Evolutionary conservation across 768 basidiomycete genomes (phyloP).

Genomic region (Lactarius pseudohatsudake): DNA sequence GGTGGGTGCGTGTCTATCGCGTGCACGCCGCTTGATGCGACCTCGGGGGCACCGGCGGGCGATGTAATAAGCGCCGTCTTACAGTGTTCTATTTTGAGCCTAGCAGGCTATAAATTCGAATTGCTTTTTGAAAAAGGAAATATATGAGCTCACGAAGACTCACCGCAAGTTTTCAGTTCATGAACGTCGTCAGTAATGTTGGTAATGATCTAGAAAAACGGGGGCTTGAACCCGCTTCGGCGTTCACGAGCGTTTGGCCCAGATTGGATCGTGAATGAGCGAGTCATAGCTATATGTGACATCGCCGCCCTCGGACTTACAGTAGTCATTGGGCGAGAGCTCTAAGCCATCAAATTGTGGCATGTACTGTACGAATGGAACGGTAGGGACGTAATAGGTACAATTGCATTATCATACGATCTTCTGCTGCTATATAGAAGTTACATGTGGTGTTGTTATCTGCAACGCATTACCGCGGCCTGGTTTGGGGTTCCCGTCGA

Average conservation of each 20-base stretch:
- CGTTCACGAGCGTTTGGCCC: background rate
- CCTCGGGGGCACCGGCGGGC: background rate
- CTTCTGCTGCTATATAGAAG: background rate
- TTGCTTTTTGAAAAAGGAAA: background rate
- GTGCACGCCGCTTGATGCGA: background rate
- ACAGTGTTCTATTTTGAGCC: background rate
- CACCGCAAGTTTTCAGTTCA: background rate
- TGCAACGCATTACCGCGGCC: background rate
- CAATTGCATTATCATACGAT: background rate
- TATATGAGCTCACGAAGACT: background rate
- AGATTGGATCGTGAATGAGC: background rate
- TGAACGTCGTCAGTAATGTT: background rate
- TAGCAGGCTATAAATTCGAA: background rate
- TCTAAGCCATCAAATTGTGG: background rate
- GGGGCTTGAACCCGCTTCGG: too few species aligned
- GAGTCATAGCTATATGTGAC: background rate
- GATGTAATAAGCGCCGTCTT: background rate
- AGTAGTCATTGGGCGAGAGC: background rate
- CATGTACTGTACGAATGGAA: background rate
- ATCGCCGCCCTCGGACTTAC: background rate
- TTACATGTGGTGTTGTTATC: background rate
- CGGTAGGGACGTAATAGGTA: background rate
- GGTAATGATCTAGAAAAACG: background rate
- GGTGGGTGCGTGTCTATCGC: background rate
- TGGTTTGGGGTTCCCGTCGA: conserved; percentile 2